Conservation (phyloP, 2,329 filamentous ascomycete species). For the Fonsecaea nubica region DNA sequence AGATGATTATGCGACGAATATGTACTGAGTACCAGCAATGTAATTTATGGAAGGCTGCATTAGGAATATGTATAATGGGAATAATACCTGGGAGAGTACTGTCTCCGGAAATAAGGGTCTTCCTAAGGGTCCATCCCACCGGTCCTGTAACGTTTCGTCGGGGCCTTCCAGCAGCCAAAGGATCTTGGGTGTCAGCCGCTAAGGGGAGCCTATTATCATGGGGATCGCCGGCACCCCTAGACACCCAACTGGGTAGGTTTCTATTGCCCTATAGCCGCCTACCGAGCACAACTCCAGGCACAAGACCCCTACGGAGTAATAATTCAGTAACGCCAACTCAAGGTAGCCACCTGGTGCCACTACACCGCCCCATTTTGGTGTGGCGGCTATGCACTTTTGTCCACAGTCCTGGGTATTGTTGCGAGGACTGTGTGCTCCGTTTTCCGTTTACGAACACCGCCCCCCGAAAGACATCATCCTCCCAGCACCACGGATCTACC, state of each 20-base stretch:
- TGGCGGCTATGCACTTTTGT: background rate
- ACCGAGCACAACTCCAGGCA: background rate
- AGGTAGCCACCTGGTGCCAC: background rate
- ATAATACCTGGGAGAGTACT: background rate
- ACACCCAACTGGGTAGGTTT: background rate
- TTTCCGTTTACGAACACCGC: background rate
- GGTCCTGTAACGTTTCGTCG: background rate
- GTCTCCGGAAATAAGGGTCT: background rate
- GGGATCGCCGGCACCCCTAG: background rate
- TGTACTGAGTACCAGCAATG: background rate
- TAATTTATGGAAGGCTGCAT: background rate
- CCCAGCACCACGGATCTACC: constrained; percentile 11
- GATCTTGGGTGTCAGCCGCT: constrained; percentile 2
- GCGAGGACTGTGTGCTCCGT: background rate
- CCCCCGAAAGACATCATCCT: background rate
- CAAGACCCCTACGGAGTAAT: background rate
- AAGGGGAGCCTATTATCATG: background rate
- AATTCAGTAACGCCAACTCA: background rate
- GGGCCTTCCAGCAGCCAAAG: background rate
- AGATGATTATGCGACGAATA: constrained; percentile 3
- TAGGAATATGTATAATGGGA: background rate
- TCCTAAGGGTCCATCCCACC: background rate
- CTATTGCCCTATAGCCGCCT: background rate
- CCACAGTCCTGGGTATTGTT: background rate
- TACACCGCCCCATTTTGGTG: background rate